Base-by-base conservation (phyloP, 169 alveolate genomes). In the Amoebophrya sp. region DNA sequence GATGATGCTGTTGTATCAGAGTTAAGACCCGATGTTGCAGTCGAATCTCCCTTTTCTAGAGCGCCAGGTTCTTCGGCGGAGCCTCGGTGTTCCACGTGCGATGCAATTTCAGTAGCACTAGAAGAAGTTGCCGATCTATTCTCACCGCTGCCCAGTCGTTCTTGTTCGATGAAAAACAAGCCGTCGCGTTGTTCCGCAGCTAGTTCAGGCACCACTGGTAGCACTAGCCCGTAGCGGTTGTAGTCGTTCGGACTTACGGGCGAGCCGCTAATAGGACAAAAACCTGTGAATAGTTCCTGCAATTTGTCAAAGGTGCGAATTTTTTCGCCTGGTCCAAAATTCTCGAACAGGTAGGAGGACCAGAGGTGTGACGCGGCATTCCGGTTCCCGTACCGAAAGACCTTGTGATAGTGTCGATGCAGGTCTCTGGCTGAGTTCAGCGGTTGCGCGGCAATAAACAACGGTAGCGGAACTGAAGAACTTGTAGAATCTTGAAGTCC, bases 361-460 rank as follows among this genome's bases (percentile, higher is more conserved):
- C 89, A 77, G 40, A 77, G 89, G 41, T 77, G 89, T 12, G 40
- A 26, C 39, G 89, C 89, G 41, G 89, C 89, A 24, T 77, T 77
- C 39, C 89, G 89, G 41, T 77, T 77, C 39, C 89, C 89, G 40
- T 33, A 0, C 40, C 89, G 89, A 24, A 77, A 77, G 40, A 77
- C 36, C 0, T 77, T 33, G 89, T 33, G 39, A 41, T 77, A 77
- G 41, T 77, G 12, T 12, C 89, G 89, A 41, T 77, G 89, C 38
- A 77, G 40, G 89, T 33, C 89, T 41, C 34, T n/a, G 39, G 34
- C 89, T 36, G 89, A 26, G 89, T 47, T 47, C 65, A 47, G 65
- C 65, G 65, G 65, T 18, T 6, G 29, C 65, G 65, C 65, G 65
- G 65, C 18, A 47, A n/a, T n/a, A n/a, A n/a, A n/a, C n/a, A n/a